A percentile compares a stretch with the other conserved stretches of the same genome.
phyloP scores from a whole-genome alignment of 2,329 filamentous ascomycete species.

The Aphanoascus verrucosus region DNA sequence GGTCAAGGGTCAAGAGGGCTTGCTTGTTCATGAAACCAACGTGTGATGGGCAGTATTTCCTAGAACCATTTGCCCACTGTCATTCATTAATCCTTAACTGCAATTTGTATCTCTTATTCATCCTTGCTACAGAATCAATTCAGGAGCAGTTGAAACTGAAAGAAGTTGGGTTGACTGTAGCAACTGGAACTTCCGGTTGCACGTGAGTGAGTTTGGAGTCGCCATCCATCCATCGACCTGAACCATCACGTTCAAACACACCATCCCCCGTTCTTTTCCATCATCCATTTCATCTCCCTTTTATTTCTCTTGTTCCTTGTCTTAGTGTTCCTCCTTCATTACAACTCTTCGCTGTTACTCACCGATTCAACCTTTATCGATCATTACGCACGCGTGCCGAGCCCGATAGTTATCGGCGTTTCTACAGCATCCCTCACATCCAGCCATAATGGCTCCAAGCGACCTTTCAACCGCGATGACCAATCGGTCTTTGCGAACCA shows the following conservation, averaged over 20 bases:
- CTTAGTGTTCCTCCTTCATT: neutral
- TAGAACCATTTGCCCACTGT: neutral
- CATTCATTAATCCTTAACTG: neutral
- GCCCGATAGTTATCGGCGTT: neutral
- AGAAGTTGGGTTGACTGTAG: neutral
- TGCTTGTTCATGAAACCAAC: neutral
- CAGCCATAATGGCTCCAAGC: slow-evolving; percentile 14
- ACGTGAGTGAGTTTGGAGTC: slow-evolving; percentile 3
- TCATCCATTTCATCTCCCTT: slow-evolving; percentile 5
- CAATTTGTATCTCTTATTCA: neutral
- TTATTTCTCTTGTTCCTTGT: neutral
- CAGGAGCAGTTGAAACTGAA: neutral
- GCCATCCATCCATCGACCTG: neutral
- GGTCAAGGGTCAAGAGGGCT: no score
- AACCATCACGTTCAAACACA: neutral
- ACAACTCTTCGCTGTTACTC: neutral
- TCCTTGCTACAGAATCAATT: neutral
- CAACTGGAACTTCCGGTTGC: neutral
- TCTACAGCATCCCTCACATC: neutral
- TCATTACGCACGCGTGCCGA: neutral
- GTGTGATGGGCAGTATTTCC: neutral
- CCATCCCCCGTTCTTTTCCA: neutral
- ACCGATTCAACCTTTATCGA: neutral
- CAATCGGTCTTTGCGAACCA: slow-evolving; percentile 75
- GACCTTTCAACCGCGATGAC: slow-evolving; percentile 47